Evolutionary conservation across 2,329 filamentous ascomycete species (phyloP).

Genomic region (Alternaria incomplexa): DNA sequence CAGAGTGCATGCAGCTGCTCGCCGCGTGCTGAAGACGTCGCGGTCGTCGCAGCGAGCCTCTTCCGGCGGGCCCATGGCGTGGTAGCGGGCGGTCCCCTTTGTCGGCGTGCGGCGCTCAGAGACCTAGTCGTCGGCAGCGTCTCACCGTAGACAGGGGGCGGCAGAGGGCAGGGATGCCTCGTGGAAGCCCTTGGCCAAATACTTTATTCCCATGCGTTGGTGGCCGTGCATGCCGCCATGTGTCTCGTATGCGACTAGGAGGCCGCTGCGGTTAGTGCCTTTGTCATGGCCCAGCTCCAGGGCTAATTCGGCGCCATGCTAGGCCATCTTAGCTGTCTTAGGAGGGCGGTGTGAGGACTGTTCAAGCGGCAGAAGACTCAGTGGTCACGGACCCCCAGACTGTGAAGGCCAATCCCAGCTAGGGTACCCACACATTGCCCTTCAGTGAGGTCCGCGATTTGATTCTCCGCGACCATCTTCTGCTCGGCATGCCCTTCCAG

Average conservation of each 20-base stretch:
- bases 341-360: constrained; percentile 36
- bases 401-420: constrained; percentile 38
- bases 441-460: constrained; percentile 36
- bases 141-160: constrained; percentile 17
- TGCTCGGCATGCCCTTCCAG: constrained; percentile 41
- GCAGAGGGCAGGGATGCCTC: constrained; percentile 40
- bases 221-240: constrained; percentile 36
- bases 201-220: constrained; percentile 37
- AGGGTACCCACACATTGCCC: constrained; percentile 45
- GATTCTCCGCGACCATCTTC: constrained; percentile 42
- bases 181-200: constrained; percentile 41
- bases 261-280: constrained; percentile 26
- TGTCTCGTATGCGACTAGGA: constrained; percentile 33
- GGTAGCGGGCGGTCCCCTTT: constrained; percentile 4
- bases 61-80: not conserved
- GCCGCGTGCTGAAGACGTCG: not conserved
- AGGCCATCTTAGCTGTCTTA: constrained; percentile 33
- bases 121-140: constrained; percentile 14
- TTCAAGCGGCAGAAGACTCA: constrained; percentile 32
- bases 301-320: constrained; percentile 36
- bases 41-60: not conserved
- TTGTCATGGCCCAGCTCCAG: constrained; percentile 37
- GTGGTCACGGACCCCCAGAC: constrained; percentile 28
- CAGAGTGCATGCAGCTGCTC: not conserved
- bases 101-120: constrained; percentile 15